Evolutionary conservation across 2,329 filamentous ascomycete species (phyloP), one percentile per base, ranked within the genome.

Genomic region (Fusarium sp.): DNA sequence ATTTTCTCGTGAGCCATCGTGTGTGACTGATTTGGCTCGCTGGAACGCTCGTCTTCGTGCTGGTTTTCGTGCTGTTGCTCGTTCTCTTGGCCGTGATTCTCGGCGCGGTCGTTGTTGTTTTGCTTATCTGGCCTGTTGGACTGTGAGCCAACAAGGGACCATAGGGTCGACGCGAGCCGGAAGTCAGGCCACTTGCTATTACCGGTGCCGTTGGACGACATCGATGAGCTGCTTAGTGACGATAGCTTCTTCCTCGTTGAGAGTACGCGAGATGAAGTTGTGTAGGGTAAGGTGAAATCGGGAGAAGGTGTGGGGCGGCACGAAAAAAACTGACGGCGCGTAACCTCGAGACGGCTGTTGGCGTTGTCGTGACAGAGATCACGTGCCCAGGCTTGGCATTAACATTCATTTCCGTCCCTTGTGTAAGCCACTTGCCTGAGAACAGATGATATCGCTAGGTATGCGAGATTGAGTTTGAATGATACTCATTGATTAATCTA

Each of bases 101-200:
- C 63, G 53, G 59, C 48, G 58, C 63, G 58, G 66, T 73, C 63
- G 50, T 64, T 68, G 39, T 68, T 50, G 17, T 62, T 56, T 55
- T 68, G 66, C 52, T 69, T 71, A n/a, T 76, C 71, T 64, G 69
- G 53, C 49, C 60, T 72, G 59, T 71, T 66, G 58, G 75, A 69
- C 54, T 75, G 74, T 22, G 76, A 72, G 60, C 76, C 75, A 43
- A 76, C 69, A 10, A 77, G 68, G 42, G 72, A 74, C 66, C 72
- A 73, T 31, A 78, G 65, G 24, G 71, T 75, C 48, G 77, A 79
- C 53, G 77, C 76, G 63, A 79, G 66, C 58, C 74, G 72, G 50
- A 78, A 74, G 63, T 79, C 69, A 62, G 74, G 72, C 78, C 78
- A 80, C 77, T 74, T 76, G 69, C 64, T 75, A 57, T 64, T 71